These are phyloP conservation scores for Aspergillus neotritici DNA, from an alignment of 2,329 filamentous ascomycete species.

Conservation along the genomic window DNA sequence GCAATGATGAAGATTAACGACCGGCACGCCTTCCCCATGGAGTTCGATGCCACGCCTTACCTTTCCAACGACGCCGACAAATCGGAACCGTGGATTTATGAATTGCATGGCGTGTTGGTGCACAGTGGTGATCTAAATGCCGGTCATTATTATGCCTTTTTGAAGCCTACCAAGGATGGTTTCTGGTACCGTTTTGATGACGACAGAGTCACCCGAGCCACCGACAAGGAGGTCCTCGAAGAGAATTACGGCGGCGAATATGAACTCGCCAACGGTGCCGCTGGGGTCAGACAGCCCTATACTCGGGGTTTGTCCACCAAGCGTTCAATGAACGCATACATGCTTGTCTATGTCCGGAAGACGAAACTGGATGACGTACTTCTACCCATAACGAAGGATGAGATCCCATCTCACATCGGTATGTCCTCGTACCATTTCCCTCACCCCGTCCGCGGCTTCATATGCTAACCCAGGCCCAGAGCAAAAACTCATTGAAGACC, in stretches of 20 bases:
- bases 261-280: constrained; percentile 51
- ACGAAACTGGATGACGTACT: constrained; percentile 78
- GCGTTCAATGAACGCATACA: constrained; percentile 83
- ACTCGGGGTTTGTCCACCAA: constrained; percentile 60
- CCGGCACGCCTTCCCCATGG: constrained; percentile 45
- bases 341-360: constrained; percentile 96
- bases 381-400: constrained; percentile 65
- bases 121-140: constrained; percentile 96
- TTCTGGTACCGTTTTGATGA: constrained; percentile 98
- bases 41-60: constrained; percentile 67
- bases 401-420: constrained; percentile 78
- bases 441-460: no score
- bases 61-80: constrained; percentile 78
- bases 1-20: constrained; percentile 92
- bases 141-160: constrained; percentile 95
- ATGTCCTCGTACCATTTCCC: constrained; percentile 27
- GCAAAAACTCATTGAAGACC: constrained; percentile 74
- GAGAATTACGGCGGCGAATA: constrained; percentile 96
- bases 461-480: constrained; percentile 41
- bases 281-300: constrained; percentile 58
- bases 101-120: constrained; percentile 89
- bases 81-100: constrained; percentile 85
- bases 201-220: constrained; percentile 92
- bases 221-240: constrained; percentile 82
- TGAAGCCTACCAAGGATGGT: constrained; percentile 89